Evolutionary conservation across 805 yeast species (phyloP), one percentile per base, ranked within the genome.

Genomic region (Yarrowia porcina): DNA sequence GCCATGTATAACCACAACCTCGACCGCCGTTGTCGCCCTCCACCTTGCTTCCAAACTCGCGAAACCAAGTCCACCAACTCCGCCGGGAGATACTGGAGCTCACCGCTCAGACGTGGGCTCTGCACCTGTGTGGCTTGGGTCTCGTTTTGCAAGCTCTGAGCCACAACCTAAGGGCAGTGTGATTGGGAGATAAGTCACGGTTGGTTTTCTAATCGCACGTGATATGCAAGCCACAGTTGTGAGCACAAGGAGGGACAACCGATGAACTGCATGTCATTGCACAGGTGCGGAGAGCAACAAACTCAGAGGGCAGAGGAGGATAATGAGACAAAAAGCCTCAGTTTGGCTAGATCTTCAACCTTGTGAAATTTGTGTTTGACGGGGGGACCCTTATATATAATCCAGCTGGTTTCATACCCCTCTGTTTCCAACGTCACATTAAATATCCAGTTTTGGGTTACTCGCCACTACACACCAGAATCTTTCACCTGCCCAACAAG

Each of bases 91-190:
- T 33, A 18, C 17, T 6, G 20, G 12, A n/a, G 15, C 8, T 4
- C 54, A n/a, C 56, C 38, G 9, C 39, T 33, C 3, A 49, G 56
- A 20, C 15, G 52, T 30, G 18, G 38, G 18, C 13, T 9, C 35
- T 20, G 56, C 56, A 49, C 56, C 56, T 21, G 39, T 49, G 56
- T 49, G 56, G 56, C 56, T 49, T 49, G 39, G 30, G 39, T 49
- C 56, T 20, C 18, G 36, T 15, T n/a, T 41, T 13, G 23, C 13
- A 20, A 11, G 49, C 36, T 15, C 52, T 30, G 52, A 45, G 52
- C 52, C 52, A 45, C 52, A 45, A 20, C 36, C 28, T 33, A 32
- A 21, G 39, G 15, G 4, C 28, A 20, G 38, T 32, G 56, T 36
- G 59, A 52, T 52, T 52, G 59, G 59, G 59, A 52, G 44, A 36